Percentiles rank a stretch among this genome's conserved stretches.
Conservation (phyloP, 2,329 filamentous ascomycete species). For the Cytospora piceae region DNA sequence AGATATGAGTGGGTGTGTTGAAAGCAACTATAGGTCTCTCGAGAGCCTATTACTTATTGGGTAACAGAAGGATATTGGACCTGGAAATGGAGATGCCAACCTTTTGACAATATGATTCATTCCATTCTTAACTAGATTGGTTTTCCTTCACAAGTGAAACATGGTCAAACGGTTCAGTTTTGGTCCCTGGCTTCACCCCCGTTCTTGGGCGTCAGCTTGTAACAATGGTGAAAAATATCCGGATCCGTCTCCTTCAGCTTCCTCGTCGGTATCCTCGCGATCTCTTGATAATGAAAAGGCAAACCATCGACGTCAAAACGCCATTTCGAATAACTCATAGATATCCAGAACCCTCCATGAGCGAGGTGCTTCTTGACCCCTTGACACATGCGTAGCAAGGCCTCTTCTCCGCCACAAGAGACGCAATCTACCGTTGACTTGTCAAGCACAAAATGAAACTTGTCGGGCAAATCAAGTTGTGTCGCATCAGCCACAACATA, state of each 20-base stretch:
- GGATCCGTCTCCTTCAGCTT: slow-evolving; percentile 49
- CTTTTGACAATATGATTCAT: no score
- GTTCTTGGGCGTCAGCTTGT: slow-evolving; percentile 43
- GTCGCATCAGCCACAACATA: slow-evolving; percentile 53
- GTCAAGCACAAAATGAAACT: slow-evolving; percentile 51
- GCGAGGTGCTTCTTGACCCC: slow-evolving; percentile 43
- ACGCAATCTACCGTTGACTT: slow-evolving; percentile 56
- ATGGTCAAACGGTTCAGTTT: not conserved
- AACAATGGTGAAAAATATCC: slow-evolving; percentile 52
- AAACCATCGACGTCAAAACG: slow-evolving; percentile 45
- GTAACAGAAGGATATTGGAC: no score
- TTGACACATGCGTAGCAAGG: slow-evolving; percentile 44
- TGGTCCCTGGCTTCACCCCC: not conserved
- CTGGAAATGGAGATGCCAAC: no score
- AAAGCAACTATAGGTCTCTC: no score
- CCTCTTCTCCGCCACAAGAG: slow-evolving; percentile 47
- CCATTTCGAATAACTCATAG: slow-evolving; percentile 50
- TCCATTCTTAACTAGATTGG: no score
- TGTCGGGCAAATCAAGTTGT: slow-evolving; percentile 36
- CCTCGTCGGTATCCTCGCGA: slow-evolving; percentile 47
- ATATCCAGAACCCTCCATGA: slow-evolving; percentile 49
- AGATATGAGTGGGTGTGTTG: no score
- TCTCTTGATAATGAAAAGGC: slow-evolving; percentile 47
- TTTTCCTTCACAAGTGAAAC: no score
- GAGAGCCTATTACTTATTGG: no score